Evolutionary conservation across 306 rosid genomes (phyloP), one percentile per base, ranked within the genome.

Genomic region (Oxytropis ochrocephala): DNA sequence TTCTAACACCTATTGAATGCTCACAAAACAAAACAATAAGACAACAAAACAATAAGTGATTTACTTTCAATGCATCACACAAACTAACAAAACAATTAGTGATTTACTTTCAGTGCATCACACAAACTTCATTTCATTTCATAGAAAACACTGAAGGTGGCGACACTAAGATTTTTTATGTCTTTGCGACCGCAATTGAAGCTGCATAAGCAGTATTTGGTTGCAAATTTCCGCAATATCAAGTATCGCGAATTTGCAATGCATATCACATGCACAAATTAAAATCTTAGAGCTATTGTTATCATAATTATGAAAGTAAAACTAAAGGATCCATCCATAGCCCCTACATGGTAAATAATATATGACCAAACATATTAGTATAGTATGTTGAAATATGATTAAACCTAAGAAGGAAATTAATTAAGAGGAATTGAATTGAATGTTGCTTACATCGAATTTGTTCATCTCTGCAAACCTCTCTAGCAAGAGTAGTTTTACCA

Each of bases 401-500:
- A 38, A 24, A 24, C 3, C 3, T 1, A 24, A 43, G 43, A 33
- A 32, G 44, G 4, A 16, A 6, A 16, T 13, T 9, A 8, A 49
- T 13, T n/a, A 44, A 52, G 59, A 17, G 52, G 8, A 18, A 69
- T 0, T 4, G 16, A 18, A 18, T 29, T 4, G 16, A 18, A 18
- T 29, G 72, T 5, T 21, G 67, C 96, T 83, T 72, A 93, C 96
- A 29, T 86, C 93, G 79, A 36, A 93, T 79, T 46, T 85, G 80
- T 35, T 79, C 78, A 73, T 90, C 96, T 65, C 78, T 81, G 78
- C 83, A 77, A 36, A 93, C 30, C 58, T 88, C 93, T 75, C 81
- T 81, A 4, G 91, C 98, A 39, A 93, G 84, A 51, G 96, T 92
- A 5, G 98, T 92, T 67, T 92, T 92, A 3, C 96, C 98, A 2